Percentiles rank a stretch among this genome's conserved stretches.
Conservation (phyloP, 169 alveolate species). For the Plasmodium knowlesi region DNA sequence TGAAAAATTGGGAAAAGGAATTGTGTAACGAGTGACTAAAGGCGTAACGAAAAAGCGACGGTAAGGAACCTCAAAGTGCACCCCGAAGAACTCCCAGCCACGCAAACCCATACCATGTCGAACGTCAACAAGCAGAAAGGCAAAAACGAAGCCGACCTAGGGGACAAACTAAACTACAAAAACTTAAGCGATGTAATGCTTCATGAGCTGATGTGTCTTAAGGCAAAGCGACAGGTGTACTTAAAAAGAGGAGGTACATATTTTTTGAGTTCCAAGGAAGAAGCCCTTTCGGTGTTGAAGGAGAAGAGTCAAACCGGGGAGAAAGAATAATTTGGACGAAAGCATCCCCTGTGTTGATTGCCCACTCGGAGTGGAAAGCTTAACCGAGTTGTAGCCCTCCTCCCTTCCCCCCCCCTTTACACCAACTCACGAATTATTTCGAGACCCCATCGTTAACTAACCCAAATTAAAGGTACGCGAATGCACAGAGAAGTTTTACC, state of each 20-base stretch:
- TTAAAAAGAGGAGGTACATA: conserved; percentile 49
- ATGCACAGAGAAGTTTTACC: background rate
- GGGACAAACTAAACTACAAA: conserved; percentile 48
- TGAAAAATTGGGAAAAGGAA: background rate
- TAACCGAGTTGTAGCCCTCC: background rate
- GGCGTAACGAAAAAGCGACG: background rate
- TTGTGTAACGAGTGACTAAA: background rate
- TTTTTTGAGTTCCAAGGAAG: conserved; percentile 51
- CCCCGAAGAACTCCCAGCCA: background rate
- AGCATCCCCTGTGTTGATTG: background rate
- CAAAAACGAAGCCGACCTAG: conserved; percentile 27
- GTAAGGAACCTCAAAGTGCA: background rate
- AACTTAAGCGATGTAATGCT: conserved; percentile 58
- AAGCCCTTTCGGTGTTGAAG: conserved; percentile 40
- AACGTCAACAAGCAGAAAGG: background rate
- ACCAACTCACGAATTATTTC: background rate
- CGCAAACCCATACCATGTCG: conserved; percentile 1
- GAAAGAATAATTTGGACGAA: background rate
- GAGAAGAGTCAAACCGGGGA: background rate
- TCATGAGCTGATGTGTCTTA: conserved; percentile 50
- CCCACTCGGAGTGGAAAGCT: no score
- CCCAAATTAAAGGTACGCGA: background rate
- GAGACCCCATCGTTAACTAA: background rate
- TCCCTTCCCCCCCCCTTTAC: no score
- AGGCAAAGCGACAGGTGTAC: conserved; percentile 37